Evolutionary conservation across 371 early-diverging fungal species (phyloP).

Genomic region (Phascolomyces articulosus): DNA sequence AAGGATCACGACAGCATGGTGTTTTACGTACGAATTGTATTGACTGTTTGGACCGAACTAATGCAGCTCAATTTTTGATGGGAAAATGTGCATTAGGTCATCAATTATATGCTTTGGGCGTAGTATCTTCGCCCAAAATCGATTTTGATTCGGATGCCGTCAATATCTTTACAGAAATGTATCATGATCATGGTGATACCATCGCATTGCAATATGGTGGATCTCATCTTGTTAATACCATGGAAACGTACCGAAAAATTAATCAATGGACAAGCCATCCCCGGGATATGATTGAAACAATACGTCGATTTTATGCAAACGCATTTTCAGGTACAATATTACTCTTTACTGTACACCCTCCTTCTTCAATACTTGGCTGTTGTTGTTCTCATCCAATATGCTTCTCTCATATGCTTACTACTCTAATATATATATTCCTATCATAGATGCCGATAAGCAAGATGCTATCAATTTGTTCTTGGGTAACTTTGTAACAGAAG

Average conservation of each 20-base stretch:
- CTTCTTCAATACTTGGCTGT: no score
- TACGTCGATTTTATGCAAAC: slow-evolving; percentile 92
- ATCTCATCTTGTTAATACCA: slow-evolving; percentile 96
- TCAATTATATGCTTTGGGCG: slow-evolving; percentile 90
- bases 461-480: slow-evolving; percentile 95
- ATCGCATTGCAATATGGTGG: slow-evolving; percentile 99
- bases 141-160: slow-evolving; percentile 93
- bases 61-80: slow-evolving; percentile 97
- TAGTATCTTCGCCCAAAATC: slow-evolving; percentile 75
- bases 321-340: slow-evolving; percentile 79
- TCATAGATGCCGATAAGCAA: slow-evolving; percentile 92
- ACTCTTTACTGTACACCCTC: no score
- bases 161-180: slow-evolving; percentile 95
- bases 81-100: slow-evolving; percentile 94
- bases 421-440: background rate
- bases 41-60: slow-evolving; percentile 99
- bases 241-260: slow-evolving; percentile 95
- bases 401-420: no score
- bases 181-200: slow-evolving; percentile 98
- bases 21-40: slow-evolving; percentile 99
- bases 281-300: slow-evolving; percentile 93
- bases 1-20: slow-evolving; percentile 70
- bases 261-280: slow-evolving; percentile 95
- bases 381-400: no score
- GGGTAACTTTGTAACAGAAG: slow-evolving; percentile 70